Conservation (phyloP, 345 rosid genomes). For the Noccaea bulbosa region DNA sequence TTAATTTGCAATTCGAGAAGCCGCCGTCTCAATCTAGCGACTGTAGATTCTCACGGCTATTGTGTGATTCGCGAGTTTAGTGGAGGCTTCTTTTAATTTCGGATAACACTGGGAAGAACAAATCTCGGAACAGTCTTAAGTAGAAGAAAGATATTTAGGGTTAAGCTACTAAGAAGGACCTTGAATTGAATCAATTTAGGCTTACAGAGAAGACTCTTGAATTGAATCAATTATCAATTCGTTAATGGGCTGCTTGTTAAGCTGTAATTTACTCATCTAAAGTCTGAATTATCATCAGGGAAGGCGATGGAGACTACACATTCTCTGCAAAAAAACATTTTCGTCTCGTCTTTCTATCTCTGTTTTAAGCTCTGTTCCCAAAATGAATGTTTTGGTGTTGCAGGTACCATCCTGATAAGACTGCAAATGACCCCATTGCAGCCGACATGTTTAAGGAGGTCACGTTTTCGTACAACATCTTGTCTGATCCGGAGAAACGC, state of each 20-base stretch:
- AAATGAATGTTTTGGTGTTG: slow-evolving; percentile 25
- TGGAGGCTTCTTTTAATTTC: neutral
- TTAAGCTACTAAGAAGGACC: slow-evolving; percentile 12
- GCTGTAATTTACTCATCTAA: slow-evolving; percentile 4
- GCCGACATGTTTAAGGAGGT: slow-evolving; percentile 95
- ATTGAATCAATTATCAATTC: neutral
- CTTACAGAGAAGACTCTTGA: neutral
- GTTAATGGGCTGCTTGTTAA: neutral
- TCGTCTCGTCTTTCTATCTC: neutral
- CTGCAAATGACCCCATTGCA: slow-evolving; percentile 88
- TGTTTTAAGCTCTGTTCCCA: slow-evolving; percentile 8
- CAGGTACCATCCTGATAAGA: slow-evolving; percentile 99
- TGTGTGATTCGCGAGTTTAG: neutral
- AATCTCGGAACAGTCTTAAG: neutral
- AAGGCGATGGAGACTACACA: neutral
- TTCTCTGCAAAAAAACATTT: neutral
- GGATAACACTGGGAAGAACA: neutral
- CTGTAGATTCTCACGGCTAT: neutral
- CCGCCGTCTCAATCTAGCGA: neutral
- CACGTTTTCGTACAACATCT: slow-evolving; percentile 86
- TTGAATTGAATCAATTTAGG: slow-evolving; percentile 19
- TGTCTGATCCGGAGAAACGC: slow-evolving; percentile 90
- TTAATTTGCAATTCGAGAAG: neutral
- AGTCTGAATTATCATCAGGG: slow-evolving; percentile 5
- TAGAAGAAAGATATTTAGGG: slow-evolving; percentile 18